phyloP scores from a whole-genome alignment of 2,329 filamentous ascomycete species.

The Myrmaecium sp. region DNA sequence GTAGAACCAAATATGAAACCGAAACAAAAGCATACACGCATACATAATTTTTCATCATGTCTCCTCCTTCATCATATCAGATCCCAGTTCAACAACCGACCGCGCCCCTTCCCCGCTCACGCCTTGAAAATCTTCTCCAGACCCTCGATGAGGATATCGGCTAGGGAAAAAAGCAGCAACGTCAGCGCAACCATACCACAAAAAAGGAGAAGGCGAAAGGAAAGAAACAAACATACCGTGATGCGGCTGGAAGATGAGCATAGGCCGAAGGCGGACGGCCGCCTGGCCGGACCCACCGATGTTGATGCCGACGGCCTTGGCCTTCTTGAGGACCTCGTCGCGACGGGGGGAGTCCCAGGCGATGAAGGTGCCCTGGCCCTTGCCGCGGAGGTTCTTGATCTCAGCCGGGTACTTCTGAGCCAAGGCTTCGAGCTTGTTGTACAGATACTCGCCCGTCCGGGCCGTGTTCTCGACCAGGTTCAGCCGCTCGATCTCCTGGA shows the following conservation, averaged over 20 bases:
- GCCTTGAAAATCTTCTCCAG: constrained; percentile 56
- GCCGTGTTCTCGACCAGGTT: constrained; percentile 70
- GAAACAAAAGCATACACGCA: no score
- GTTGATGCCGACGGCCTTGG: constrained; percentile 69
- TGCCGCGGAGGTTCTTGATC: constrained; percentile 70
- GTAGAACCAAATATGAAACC: no score
- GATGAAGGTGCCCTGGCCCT: constrained; percentile 81
- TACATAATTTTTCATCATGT: no score
- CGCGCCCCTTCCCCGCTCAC: no score
- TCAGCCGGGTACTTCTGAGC: constrained; percentile 55
- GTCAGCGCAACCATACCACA: constrained; percentile 1
- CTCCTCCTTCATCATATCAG: no score
- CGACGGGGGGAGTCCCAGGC: constrained; percentile 73
- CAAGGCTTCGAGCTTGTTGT: constrained; percentile 48
- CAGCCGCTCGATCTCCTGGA: constrained; percentile 60
- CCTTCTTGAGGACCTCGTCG: constrained; percentile 62
- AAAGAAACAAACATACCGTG: constrained; percentile 39
- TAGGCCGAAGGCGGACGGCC: constrained; percentile 68
- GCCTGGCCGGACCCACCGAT: constrained; percentile 64
- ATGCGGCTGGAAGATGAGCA: constrained; percentile 83
- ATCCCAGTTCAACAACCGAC: no score
- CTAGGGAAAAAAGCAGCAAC: constrained; percentile 17
- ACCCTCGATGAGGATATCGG: constrained; percentile 63
- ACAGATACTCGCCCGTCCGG: constrained; percentile 63
- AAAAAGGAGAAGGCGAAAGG: not conserved